A percentile compares a stretch with the other conserved stretches of the same genome.
phyloP scores from a whole-genome alignment of 2,329 filamentous ascomycete genomes.

The Neospermospora avenae region DNA sequence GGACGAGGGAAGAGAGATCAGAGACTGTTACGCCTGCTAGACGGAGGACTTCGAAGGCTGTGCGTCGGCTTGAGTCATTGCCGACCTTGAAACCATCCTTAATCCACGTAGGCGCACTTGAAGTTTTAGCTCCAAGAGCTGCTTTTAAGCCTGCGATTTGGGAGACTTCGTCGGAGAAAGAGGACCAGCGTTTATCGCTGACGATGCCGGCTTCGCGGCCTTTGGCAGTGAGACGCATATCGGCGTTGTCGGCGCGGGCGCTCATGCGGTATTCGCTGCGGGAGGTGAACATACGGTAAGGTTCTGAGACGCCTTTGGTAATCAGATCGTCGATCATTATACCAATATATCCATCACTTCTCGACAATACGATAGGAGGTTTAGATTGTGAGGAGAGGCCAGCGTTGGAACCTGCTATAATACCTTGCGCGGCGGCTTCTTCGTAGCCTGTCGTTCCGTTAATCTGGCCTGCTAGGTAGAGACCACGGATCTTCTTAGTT shows the following conservation, averaged over 20 bases:
- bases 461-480: slow-evolving; percentile 94
- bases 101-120: slow-evolving; percentile 65
- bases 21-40: slow-evolving; percentile 57
- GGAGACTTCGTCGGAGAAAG: slow-evolving; percentile 60
- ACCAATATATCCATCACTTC: slow-evolving; percentile 92
- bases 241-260: slow-evolving; percentile 89
- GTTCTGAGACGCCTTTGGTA: slow-evolving; percentile 94
- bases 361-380: slow-evolving; percentile 63
- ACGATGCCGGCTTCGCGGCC: slow-evolving; percentile 77
- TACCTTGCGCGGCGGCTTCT: slow-evolving; percentile 90
- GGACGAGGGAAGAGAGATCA: slow-evolving; percentile 56
- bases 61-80: slow-evolving; percentile 62
- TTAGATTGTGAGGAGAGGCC: slow-evolving; percentile 72
- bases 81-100: slow-evolving; percentile 66
- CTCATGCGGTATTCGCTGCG: slow-evolving; percentile 95
- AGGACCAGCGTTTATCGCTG: slow-evolving; percentile 71
- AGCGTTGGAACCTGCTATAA: slow-evolving; percentile 91
- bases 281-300: slow-evolving; percentile 97
- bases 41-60: slow-evolving; percentile 76
- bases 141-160: slow-evolving; percentile 65
- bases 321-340: slow-evolving; percentile 98
- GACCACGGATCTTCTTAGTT: slow-evolving; percentile 83
- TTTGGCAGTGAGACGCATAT: slow-evolving; percentile 76
- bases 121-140: slow-evolving; percentile 54
- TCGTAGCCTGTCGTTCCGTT: slow-evolving; percentile 98